Evolutionary conservation across 2,329 filamentous ascomycete species (phyloP), one percentile per base, ranked within the genome.

Genomic region (Sporothrix phasma): DNA sequence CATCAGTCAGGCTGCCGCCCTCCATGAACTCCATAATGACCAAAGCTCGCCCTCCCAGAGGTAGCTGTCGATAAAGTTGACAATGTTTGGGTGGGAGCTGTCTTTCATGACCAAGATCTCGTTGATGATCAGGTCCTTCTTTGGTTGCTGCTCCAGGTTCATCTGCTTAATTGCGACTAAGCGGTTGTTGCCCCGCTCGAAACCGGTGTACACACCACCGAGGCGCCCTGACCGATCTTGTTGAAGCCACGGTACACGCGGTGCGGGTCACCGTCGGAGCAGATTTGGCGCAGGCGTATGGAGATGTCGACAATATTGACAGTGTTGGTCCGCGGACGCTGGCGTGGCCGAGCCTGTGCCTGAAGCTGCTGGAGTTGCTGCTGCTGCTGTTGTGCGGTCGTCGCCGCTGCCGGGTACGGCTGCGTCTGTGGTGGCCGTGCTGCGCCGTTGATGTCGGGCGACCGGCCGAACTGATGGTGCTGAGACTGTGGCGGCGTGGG

Each of bases 21-120:
- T 99, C 93, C 94, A 99, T 99, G 72, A 93, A 99, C 77, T 99
- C 94, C 94, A 99, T 99, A 39, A 97, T 91, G 1, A 99, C 94
- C 94, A 99, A 34, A 99, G 79, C 75, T 97, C 94, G 49, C 93
- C 90, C 13, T 85, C 84, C 65, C 92, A 88, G 11, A 99, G 81
- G 75, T 92, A 97, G 74, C 92, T 97, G 79, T 97, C 94, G 78
- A 97, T 93, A 76, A 97, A 99, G 76, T 99, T 99, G 77, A 99
- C 94, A 76, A 99, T 96, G 74, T 97, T 97, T 71, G 92, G 93
- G 74, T 99, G 94, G 65, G 90, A 94, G 80, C 92, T 97, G 72
- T 97, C 94, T 78, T 95, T 96, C 94, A 99, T 99, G 65, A 99
- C 94, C 65, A 99, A 78, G 69, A 99, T 99, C 74, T 99, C 94